phyloP scores from a whole-genome alignment of 1,284 basidiomycete species.

The Rhodotorula sp. region DNA sequence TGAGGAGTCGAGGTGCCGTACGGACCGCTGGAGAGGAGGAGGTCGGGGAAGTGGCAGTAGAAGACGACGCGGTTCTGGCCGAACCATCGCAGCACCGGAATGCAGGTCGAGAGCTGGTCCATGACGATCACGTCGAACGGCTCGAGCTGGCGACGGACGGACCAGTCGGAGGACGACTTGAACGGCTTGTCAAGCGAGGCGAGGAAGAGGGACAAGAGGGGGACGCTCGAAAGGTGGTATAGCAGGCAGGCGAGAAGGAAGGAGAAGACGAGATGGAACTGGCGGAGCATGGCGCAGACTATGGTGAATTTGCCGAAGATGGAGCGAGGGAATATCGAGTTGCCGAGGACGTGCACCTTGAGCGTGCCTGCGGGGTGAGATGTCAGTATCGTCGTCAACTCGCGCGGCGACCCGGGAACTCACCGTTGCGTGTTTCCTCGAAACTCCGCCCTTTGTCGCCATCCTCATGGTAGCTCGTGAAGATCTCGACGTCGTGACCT shows the following conservation, averaged over 20 bases:
- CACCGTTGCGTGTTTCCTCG: slow-evolving; percentile 84
- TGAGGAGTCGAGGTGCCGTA: background rate
- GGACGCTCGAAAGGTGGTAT: slow-evolving; percentile 38
- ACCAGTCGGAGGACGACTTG: slow-evolving; percentile 40
- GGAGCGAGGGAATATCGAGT: slow-evolving; percentile 72
- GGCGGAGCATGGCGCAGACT: slow-evolving; percentile 81
- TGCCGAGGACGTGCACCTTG: slow-evolving; percentile 69
- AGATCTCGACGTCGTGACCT: slow-evolving; percentile 86
- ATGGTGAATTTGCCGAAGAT: slow-evolving; percentile 77
- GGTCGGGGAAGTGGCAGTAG: slow-evolving; percentile 98
- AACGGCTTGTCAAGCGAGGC: slow-evolving; percentile 37
- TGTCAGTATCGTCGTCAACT: background rate
- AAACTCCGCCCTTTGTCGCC: slow-evolving; percentile 64
- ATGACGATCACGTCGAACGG: slow-evolving; percentile 80
- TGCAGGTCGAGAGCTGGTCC: slow-evolving; percentile 88
- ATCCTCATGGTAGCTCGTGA: slow-evolving; percentile 89
- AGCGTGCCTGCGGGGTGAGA: slow-evolving; percentile 66
- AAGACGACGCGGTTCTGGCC: slow-evolving; percentile 79
- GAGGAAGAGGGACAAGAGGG: slow-evolving; percentile 20
- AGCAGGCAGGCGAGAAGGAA: slow-evolving; percentile 57
- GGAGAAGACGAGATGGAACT: slow-evolving; percentile 71
- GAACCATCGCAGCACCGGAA: slow-evolving; percentile 74
- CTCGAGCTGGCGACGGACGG: slow-evolving; percentile 34
- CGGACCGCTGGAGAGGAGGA: slow-evolving; percentile 59
- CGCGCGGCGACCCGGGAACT: slow-evolving; percentile 24